phyloP scores from a whole-genome alignment of 1,284 basidiomycete species.

The Ceratobasidium sp. region DNA sequence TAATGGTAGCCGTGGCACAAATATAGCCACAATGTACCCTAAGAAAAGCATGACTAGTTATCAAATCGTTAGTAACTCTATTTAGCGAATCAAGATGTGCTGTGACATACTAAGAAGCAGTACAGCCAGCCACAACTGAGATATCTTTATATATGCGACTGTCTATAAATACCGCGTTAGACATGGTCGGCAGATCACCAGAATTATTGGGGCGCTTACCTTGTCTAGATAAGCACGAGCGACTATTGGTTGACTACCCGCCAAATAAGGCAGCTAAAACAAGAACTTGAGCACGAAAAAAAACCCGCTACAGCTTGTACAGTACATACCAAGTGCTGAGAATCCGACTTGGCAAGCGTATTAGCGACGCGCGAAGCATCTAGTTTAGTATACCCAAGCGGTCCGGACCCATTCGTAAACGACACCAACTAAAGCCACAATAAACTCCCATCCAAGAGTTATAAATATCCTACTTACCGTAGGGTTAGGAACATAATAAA shows the following conservation, averaged over 20 bases:
- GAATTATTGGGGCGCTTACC: background rate
- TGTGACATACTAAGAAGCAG: constrained; percentile 20
- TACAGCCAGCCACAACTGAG: constrained; percentile 29
- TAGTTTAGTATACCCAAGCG: constrained; percentile 40
- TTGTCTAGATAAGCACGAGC: constrained; percentile 39
- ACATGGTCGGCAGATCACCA: background rate
- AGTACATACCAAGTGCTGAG: constrained; percentile 37
- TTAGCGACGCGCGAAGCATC: constrained; percentile 29
- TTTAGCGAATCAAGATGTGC: background rate
- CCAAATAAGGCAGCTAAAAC: constrained; percentile 30
- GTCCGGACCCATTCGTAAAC: constrained; percentile 39
- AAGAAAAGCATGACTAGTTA: constrained; percentile 31
- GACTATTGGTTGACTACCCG: constrained; percentile 22
- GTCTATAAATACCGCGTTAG: background rate
- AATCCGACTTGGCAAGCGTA: constrained; percentile 35
- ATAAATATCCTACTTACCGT: constrained; percentile 9
- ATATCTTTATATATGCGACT: constrained; percentile 41
- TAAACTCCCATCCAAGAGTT: background rate
- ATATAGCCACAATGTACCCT: constrained; percentile 41
- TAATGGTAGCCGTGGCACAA: constrained; percentile 37
- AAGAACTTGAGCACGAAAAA: background rate
- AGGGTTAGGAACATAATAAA: constrained; percentile 41
- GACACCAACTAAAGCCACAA: constrained; percentile 23
- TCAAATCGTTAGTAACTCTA: background rate
- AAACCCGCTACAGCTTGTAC: background rate